Evolutionary conservation across 345 rosid genomes (phyloP), one percentile per base, ranked within the genome.

Genomic region (Eucalyptus curtisii): DNA sequence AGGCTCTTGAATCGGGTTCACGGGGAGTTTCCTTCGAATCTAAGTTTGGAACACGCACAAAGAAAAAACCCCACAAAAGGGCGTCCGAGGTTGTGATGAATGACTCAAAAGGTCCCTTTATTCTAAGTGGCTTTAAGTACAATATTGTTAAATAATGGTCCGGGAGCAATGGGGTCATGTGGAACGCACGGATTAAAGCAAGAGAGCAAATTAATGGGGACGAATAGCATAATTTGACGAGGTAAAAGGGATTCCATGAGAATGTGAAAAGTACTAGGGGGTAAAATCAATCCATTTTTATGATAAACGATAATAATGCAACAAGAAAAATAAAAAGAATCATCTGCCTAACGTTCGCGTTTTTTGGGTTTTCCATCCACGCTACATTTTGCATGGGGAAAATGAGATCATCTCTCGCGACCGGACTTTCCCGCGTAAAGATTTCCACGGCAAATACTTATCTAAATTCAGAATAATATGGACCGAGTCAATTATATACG

Each of bases 151-250:
- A 76, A 20, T 30, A 20, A 6, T 76, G 24, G 5, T 40, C 5
- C 2, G 5, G 10, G 40, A 31, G 79, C 0, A 14, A 0, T 11
- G 4, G 0, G 0, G 79, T 17, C 40, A 0, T 40, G 22, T 17
- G 40, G 79, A 0, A 0, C 40, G 0, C 42, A 5, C 31, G 44
- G 44, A 0, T 68, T 37, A 68, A 9, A 68, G 82, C 82, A 40
- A 76, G 47, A 76, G 0, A 76, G 47, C 16, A 76, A 76, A 40
- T 47, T 40, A 76, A 11, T 40, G 47, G 82, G 6, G 45, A 76
- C 9, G 0, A 40, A 6, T 76, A 40, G 30, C 82, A 76, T 37
- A 3, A 0, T 19, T 1, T 76, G 45, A 76, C 13, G 5, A 19
- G 45, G 27, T 20, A 5, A 37, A 71, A 71, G 27, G 8, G 13